Conservation (phyloP, 495 filamentous ascomycete genomes). For the Trichocladium uniseriatum region DNA sequence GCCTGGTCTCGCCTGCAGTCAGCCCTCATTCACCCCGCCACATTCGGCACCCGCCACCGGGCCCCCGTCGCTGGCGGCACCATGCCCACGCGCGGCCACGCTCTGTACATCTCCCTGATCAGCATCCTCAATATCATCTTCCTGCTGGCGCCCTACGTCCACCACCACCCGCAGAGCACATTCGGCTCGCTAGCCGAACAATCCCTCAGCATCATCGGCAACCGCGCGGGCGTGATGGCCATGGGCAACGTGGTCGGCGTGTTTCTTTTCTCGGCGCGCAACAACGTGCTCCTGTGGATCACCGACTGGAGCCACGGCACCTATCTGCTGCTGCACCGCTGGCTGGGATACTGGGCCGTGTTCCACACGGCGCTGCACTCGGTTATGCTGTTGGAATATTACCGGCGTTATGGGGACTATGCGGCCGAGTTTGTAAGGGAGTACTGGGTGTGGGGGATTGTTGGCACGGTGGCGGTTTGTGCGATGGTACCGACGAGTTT, state of each 20-base stretch:
- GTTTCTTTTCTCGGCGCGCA: slow-evolving; percentile 33
- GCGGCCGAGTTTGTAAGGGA: slow-evolving; percentile 18
- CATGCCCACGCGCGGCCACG: slow-evolving; percentile 29
- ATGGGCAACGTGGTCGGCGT: slow-evolving; percentile 26
- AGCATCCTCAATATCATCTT: slow-evolving; percentile 30
- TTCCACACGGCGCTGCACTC: slow-evolving; percentile 1
- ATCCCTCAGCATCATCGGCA: slow-evolving; percentile 18
- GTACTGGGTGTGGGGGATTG: slow-evolving; percentile 16
- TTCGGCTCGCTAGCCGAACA: slow-evolving; percentile 8
- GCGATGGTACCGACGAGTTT: slow-evolving; percentile 1
- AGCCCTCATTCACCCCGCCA: slow-evolving; percentile 18
- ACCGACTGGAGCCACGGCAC: slow-evolving; percentile 39
- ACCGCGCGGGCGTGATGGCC: slow-evolving; percentile 33
- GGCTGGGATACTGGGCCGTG: slow-evolving; percentile 13
- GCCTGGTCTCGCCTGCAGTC: slow-evolving; percentile 4
- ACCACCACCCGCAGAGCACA: slow-evolving; percentile 14
- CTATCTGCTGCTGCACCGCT: slow-evolving; percentile 38
- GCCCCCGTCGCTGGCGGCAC: slow-evolving; percentile 11
- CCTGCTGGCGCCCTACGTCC: slow-evolving; percentile 13
- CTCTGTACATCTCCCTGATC: slow-evolving; percentile 25
- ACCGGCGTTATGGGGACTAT: slow-evolving; percentile 3
- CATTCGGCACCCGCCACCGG: slow-evolving; percentile 20
- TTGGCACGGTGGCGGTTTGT: slow-evolving; percentile 5
- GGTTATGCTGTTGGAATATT: not conserved
- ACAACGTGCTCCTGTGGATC: slow-evolving; percentile 38